phyloP scores from a whole-genome alignment of 2,329 filamentous ascomycete species.

The Aschersonia sp. region DNA sequence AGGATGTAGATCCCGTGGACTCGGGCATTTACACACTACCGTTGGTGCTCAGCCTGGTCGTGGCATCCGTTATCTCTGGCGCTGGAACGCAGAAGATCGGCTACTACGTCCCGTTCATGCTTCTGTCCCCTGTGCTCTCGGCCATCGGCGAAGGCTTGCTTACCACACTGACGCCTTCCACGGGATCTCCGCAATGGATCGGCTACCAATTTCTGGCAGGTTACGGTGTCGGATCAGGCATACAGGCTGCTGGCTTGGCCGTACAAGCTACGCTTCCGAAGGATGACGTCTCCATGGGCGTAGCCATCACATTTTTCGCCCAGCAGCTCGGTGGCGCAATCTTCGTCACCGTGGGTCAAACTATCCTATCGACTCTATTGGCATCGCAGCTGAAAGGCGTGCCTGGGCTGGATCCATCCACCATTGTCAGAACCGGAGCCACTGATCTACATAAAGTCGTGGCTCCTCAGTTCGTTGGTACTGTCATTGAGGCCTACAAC shows the following conservation, averaged over 20 bases:
- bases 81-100: slow-evolving; percentile 35
- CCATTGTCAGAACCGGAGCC: slow-evolving; percentile 33
- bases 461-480: slow-evolving; percentile 28
- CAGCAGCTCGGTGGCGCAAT: slow-evolving; percentile 45
- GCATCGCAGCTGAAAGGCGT: slow-evolving; percentile 21
- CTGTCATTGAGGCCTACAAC: slow-evolving; percentile 52
- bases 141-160: slow-evolving; percentile 40
- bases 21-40: slow-evolving; percentile 44
- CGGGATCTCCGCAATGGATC: slow-evolving; percentile 38
- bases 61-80: slow-evolving; percentile 34
- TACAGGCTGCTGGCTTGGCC: slow-evolving; percentile 42
- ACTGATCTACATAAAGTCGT: slow-evolving; percentile 45
- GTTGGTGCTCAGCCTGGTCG: slow-evolving; percentile 38
- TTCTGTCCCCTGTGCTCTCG: slow-evolving; percentile 33
- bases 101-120: slow-evolving; percentile 45
- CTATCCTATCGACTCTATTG: slow-evolving; percentile 33
- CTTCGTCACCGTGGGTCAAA: slow-evolving; percentile 42
- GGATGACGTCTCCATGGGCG: slow-evolving; percentile 38
- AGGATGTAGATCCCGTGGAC: slow-evolving; percentile 33
- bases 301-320: slow-evolving; percentile 38
- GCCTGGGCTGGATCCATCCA: slow-evolving; percentile 25
- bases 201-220: slow-evolving; percentile 44
- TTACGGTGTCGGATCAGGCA: slow-evolving; percentile 41
- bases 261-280: slow-evolving; percentile 37
- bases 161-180: slow-evolving; percentile 35